Percentiles rank a stretch among this genome's conserved stretches.
Evolutionary conservation across 176 grass and related monocot species (phyloP).

Genomic region (Canna indica): DNA sequence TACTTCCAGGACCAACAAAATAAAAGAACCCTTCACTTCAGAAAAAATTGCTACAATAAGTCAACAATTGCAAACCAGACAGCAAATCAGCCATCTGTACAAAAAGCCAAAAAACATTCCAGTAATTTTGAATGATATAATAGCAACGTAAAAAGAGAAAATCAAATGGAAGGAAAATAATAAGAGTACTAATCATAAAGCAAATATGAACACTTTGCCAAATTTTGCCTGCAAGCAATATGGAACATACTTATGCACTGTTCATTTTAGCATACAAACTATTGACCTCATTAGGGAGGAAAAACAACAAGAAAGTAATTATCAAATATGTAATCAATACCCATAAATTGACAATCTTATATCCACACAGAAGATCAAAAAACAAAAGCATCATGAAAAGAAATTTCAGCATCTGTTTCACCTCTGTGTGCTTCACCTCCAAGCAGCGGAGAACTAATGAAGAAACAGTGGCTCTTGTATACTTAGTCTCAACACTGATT

Average conservation of each 20-base stretch:
- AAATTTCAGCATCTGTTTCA: slow-evolving; percentile 19
- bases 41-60: neutral
- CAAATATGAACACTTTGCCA: slow-evolving; percentile 11
- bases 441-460: slow-evolving; percentile 54
- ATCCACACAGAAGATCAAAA: neutral
- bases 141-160: neutral
- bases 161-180: neutral
- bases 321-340: neutral
- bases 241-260: neutral
- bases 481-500: slow-evolving; percentile 36
- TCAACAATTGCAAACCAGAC: no score
- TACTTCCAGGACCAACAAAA: neutral
- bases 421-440: slow-evolving; percentile 48
- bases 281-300: neutral
- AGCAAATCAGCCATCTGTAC: no score
- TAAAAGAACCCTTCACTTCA: neutral
- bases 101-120: neutral
- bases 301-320: neutral
- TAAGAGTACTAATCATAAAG: neutral
- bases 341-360: neutral
- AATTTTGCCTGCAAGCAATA: neutral
- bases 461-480: slow-evolving; percentile 19
- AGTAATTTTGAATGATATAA: neutral
- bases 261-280: neutral
- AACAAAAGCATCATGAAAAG: neutral